Evolutionary conservation across 2,329 filamentous ascomycete species (phyloP).

Genomic region (Epichloe amarillans): DNA sequence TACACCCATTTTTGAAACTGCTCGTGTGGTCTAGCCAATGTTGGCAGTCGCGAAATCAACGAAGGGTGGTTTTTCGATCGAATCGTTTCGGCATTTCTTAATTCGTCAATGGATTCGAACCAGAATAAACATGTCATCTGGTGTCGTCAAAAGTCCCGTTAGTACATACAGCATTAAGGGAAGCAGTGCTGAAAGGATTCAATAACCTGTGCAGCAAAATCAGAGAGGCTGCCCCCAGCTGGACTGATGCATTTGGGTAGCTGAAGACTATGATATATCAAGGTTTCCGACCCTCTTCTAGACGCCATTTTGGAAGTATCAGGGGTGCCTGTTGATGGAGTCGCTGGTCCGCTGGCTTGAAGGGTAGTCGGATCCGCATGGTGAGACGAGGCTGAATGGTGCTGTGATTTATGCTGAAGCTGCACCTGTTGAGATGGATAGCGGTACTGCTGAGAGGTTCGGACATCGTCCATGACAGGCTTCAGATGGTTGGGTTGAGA

Average conservation of each 20-base stretch:
- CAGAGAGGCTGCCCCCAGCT: slow-evolving; percentile 61
- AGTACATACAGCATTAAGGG: neutral
- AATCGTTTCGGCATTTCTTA: slow-evolving; percentile 60
- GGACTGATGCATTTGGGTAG: slow-evolving; percentile 66
- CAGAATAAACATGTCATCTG: slow-evolving; percentile 95
- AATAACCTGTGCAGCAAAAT: slow-evolving; percentile 70
- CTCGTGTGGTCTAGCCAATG: slow-evolving; percentile 61
- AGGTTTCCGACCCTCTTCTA: slow-evolving; percentile 27
- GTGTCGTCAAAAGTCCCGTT: neutral
- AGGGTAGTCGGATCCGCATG: slow-evolving; percentile 13
- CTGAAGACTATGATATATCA: slow-evolving; percentile 49
- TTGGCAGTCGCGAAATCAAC: slow-evolving; percentile 41
- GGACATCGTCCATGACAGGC: slow-evolving; percentile 20
- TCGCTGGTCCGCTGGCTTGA: slow-evolving; percentile 23
- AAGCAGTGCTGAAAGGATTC: neutral
- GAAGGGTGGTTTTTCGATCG: slow-evolving; percentile 25
- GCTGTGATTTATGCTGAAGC: neutral
- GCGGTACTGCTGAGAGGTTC: slow-evolving; percentile 19
- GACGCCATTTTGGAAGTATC: slow-evolving; percentile 18
- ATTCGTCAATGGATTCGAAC: slow-evolving; percentile 79
- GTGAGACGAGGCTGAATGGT: neutral
- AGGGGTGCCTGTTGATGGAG: slow-evolving; percentile 20
- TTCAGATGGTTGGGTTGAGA: slow-evolving; percentile 21
- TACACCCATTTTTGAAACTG: slow-evolving; percentile 92
- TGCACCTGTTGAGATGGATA: slow-evolving; percentile 16